Conservation (phyloP, 2,329 filamentous ascomycete genomes). For the Raffaelea arxii region DNA sequence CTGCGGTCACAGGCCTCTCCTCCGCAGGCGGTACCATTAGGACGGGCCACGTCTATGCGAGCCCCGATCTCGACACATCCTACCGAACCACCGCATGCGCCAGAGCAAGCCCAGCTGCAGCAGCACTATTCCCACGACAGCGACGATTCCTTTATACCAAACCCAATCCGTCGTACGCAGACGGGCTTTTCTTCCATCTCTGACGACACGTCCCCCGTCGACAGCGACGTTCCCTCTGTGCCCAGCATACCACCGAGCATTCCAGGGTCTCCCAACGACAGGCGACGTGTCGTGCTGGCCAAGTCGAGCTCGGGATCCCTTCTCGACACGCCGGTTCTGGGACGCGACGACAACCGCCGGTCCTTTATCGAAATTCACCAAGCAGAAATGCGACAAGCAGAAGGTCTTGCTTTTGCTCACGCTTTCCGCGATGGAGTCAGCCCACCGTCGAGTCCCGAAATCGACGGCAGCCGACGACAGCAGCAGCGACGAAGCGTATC, state of each 20-base stretch:
- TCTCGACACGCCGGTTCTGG: constrained; percentile 15
- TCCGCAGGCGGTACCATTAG: too few species aligned
- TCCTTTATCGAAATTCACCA: constrained; percentile 50
- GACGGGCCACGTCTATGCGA: too few species aligned
- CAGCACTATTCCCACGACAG: constrained; percentile 26
- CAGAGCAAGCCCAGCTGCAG: too few species aligned
- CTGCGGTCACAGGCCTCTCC: too few species aligned
- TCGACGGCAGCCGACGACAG: constrained; percentile 7
- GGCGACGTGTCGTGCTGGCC: constrained; percentile 21
- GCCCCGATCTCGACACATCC: too few species aligned
- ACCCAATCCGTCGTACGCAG: constrained; percentile 45
- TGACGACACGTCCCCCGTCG: constrained; percentile 14
- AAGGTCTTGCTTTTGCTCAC: constrained; percentile 48
- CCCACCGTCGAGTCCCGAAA: constrained; percentile 17
- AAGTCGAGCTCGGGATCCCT: constrained; percentile 24
- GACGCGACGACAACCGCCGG: constrained; percentile 41
- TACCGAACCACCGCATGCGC: too few species aligned
- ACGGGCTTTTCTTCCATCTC: constrained; percentile 39
- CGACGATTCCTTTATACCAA: constrained; percentile 36
- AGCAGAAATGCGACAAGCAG: constrained; percentile 50
- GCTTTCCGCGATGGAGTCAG: constrained; percentile 28
- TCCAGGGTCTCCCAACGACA: constrained; percentile 44
- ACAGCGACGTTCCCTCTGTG: not conserved
- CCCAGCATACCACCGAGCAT: too few species aligned
- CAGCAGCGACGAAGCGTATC: constrained; percentile 2